These are phyloP conservation scores for Hypoxylon lenormandii DNA, from an alignment of 495 filamentous ascomycete species.

Conservation along the genomic window DNA sequence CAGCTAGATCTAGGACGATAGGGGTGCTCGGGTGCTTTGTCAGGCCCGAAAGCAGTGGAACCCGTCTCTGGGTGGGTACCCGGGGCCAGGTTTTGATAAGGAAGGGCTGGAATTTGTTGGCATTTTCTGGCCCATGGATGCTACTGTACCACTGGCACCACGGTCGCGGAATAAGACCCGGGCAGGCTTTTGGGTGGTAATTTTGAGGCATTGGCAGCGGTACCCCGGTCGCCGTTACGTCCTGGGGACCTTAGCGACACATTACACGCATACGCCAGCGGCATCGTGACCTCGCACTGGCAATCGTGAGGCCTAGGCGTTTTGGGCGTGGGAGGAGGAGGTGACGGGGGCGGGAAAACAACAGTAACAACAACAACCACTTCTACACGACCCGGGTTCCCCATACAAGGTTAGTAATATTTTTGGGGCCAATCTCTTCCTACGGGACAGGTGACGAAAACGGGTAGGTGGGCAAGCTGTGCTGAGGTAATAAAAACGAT, in stretches of 20 bases:
- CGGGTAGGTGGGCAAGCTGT: too few species aligned
- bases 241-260: slow-evolving; percentile 42
- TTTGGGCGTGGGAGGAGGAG: slow-evolving; percentile 4
- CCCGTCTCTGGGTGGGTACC: slow-evolving; percentile 32
- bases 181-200: slow-evolving; percentile 33
- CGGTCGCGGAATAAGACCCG: slow-evolving; percentile 39
- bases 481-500: too few species aligned
- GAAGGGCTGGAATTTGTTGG: slow-evolving; percentile 42
- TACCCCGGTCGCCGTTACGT: slow-evolving; percentile 45
- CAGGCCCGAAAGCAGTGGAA: slow-evolving; percentile 24
- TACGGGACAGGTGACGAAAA: too few species aligned
- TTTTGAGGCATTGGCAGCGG: slow-evolving; percentile 48
- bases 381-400: slow-evolving; percentile 27
- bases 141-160: slow-evolving; percentile 36
- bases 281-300: slow-evolving; percentile 40
- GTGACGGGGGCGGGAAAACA: not conserved
- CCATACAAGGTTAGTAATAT: slow-evolving; percentile 22
- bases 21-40: slow-evolving; percentile 14
- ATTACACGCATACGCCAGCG: slow-evolving; percentile 44
- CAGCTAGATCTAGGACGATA: slow-evolving; percentile 16
- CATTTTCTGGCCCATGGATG: slow-evolving; percentile 32
- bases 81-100: slow-evolving; percentile 36
- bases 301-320: slow-evolving; percentile 19
- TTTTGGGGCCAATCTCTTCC: too few species aligned
- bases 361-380: slow-evolving; percentile 4